Evolutionary conservation across 2,329 filamentous ascomycete genomes (phyloP), one percentile per base, ranked within the genome.

Genomic region (Thermoascus crustaceus): DNA sequence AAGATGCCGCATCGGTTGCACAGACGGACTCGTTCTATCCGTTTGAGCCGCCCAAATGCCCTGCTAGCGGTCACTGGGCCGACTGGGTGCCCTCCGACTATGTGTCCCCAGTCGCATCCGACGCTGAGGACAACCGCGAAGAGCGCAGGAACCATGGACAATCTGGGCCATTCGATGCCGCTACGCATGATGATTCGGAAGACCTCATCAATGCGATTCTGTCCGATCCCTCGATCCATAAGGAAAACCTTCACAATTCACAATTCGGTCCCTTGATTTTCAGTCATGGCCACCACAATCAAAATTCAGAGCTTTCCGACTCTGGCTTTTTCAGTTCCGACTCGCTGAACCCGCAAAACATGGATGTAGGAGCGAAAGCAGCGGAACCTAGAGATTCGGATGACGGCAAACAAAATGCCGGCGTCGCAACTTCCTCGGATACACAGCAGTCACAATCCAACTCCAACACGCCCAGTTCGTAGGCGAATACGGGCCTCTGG

Each of bases 71-170:
- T 20, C 49, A 50, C 42, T 64, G 61, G 61, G 46, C 50, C 2
- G 55, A 61, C 35, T 63, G 60, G 60, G 46, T 61, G 19, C 53
- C 55, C 19, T 49, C 53, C 1, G 50, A 59, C 36, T 60, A 54
- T 21, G 45, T 55, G n/a, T 61, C 59, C 19, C 53, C 54, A 1
- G 35, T 37, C 20, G 48, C 41, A 26, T 57, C 58, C 5, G 46
- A 48, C 7, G 52, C 48, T 10, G 45, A 46, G 19, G 34, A 30
- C 13, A 30, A 13, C n/a, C 22, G 24, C 18, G 35, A 39, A 4
- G 22, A 37, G 20, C 13, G 38, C 14, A 33, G 39, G 37, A 30
- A 39, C 32, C 8, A 29, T 27, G 9, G 39, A 38, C 8, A 42
- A 36, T 13, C 34, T 10, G 14, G 19, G 20, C 17, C 16, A 41